Evolutionary conservation across 208 protist species (phyloP).

Genomic region (Angomonas ambiguus): DNA sequence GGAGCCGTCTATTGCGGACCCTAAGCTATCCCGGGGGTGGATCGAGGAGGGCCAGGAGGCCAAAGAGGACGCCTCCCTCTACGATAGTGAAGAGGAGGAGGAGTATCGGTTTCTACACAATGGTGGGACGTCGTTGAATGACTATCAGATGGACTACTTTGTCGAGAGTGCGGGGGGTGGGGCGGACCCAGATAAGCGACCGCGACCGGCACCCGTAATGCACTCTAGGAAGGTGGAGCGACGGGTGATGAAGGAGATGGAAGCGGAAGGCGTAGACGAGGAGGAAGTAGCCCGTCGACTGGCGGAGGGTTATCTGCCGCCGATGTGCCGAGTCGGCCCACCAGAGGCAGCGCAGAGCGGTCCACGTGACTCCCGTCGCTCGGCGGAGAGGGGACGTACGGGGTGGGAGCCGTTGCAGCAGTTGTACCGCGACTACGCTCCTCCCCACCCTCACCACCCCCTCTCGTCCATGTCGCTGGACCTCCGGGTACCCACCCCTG

Average conservation of each 20-base stretch:
- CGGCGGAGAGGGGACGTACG: background rate
- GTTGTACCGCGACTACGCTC: background rate
- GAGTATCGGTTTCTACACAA: background rate
- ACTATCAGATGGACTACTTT: constrained; percentile 5
- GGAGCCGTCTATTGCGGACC: background rate
- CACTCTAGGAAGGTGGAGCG: background rate
- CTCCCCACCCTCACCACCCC: background rate
- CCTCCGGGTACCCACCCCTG: no score
- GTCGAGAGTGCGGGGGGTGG: background rate
- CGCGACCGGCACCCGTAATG: background rate
- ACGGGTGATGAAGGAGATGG: background rate
- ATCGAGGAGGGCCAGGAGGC: background rate
- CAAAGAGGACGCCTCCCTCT: background rate
- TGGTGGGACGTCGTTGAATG: background rate
- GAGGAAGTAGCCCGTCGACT: background rate
- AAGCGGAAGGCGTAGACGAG: background rate
- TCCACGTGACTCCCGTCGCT: background rate
- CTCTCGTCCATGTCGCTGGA: no score
- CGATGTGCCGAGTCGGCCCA: background rate
- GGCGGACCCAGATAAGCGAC: background rate
- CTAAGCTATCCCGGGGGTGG: background rate
- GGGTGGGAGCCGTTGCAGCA: background rate
- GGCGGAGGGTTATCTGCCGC: background rate
- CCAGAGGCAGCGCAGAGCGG: background rate
- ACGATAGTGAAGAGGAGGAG: constrained; percentile 3